These are phyloP conservation scores for Wallemia hederae DNA, from an alignment of 1,284 basidiomycete genomes.

Conservation along the genomic window DNA sequence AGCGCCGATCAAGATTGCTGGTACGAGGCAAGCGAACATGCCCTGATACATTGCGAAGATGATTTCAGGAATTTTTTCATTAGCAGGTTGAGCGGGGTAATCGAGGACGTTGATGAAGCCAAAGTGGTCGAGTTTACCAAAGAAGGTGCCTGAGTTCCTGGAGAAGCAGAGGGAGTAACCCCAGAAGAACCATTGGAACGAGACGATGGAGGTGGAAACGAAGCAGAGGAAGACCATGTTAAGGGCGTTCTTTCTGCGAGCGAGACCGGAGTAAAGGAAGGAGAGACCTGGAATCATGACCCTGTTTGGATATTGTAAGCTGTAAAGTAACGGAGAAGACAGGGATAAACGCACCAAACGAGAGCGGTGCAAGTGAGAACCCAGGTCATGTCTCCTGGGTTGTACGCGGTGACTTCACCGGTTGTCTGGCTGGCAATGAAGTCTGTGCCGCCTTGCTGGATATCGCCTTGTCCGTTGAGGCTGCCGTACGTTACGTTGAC, in stretches of 20 bases:
- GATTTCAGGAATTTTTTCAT: conserved; percentile 23
- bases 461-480: neutral
- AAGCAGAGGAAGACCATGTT: conserved; percentile 22
- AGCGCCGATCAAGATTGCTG: conserved; percentile 24
- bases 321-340: neutral
- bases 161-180: conserved; percentile 19
- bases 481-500: neutral
- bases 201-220: conserved; percentile 36
- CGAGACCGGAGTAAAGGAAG: conserved; percentile 66
- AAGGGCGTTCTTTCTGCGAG: conserved; percentile 31
- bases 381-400: neutral
- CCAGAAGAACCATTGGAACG: conserved; percentile 31
- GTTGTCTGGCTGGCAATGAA: neutral
- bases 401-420: neutral
- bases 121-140: conserved; percentile 33
- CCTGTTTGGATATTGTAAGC: neutral
- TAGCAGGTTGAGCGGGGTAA: conserved; percentile 36
- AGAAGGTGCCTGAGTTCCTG: conserved; percentile 31
- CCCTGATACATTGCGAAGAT: conserved; percentile 57
- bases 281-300: neutral
- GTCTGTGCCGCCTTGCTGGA: neutral
- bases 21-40: conserved; percentile 21
- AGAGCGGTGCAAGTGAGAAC: conserved; percentile 45
- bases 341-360: conserved; percentile 25
- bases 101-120: conserved; percentile 36